Evolutionary conservation across 1,284 basidiomycete species (phyloP), one percentile per base, ranked within the genome.

Genomic region (Ceratobasidium sp.): DNA sequence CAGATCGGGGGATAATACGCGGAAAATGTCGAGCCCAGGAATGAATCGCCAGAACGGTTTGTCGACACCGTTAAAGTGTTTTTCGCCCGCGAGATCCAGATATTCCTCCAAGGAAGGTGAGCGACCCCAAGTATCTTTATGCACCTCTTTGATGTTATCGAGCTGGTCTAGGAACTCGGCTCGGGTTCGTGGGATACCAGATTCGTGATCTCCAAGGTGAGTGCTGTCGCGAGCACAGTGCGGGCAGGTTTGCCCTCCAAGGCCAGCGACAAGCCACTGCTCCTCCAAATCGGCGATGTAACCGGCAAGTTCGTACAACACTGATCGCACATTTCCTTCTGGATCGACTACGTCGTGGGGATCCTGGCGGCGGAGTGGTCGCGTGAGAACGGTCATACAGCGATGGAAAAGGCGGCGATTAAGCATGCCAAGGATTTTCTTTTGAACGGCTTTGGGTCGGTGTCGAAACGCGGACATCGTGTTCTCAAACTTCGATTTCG

Each of bases 51-150:
- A 77, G 33, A 77, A 77, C 1, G 76, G 76, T 56, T 66, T 77
- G 44, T 77, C 57, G 26, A 77, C 67, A 12, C 76, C 76, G 42
- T 77, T 77, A 20, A 77, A 56, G 17, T 64, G 56, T 10, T 44
- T 1, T 44, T 77, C 42, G 42, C n/a, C 33, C 23, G 56, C 67
- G 28, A 50, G 68, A 2, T 52, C 50, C 2, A 46, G 1, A 33
- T 48, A 73, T 15, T 61, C 57, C 20, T 61, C 42, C 0, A 62
- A 17, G 4, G 54, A 46, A 9, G 70, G 70, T 28, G 70, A 59
- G 56, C 57, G 57, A 1, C 44, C 52, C 48, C 52, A 56, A n/a
- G 67, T 50, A 23, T 20, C 20, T 13, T 54, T 44, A 23, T 57
- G 26, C n/a, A 67, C 26, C 20, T 40, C 23, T n/a, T 48, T 23